Conservation (phyloP, 441 rosid species). For the Cnidoscolus chayamansa region DNA sequence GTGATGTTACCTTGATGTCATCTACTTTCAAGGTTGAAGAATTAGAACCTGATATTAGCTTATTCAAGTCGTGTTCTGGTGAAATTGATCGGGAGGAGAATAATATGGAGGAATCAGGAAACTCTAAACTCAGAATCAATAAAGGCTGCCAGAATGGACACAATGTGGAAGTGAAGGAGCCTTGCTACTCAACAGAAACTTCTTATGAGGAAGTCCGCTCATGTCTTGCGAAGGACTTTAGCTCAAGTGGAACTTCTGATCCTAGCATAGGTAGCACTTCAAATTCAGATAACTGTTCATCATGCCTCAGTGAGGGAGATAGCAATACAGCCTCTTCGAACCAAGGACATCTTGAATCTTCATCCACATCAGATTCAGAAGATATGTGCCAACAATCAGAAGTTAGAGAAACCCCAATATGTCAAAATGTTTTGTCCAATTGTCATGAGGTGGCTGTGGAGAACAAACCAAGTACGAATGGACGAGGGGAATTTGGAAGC, state of each 20-base stretch:
- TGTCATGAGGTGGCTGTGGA: conserved; percentile 36
- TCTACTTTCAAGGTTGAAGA: conserved; percentile 43
- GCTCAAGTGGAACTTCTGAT: conserved; percentile 38
- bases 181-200: conserved; percentile 31
- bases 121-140: conserved; percentile 23
- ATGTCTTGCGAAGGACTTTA: conserved; percentile 28
- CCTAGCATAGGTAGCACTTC: conserved; percentile 44
- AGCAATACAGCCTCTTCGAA: conserved; percentile 59
- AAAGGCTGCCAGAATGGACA: conserved; percentile 30
- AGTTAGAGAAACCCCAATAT: conserved; percentile 47
- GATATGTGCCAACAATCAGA: conserved; percentile 64
- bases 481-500: conserved; percentile 35
- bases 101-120: conserved; percentile 28
- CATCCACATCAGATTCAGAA: conserved; percentile 84
- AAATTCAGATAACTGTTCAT: conserved; percentile 77
- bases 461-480: conserved; percentile 31
- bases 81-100: conserved; percentile 34
- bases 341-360: conserved; percentile 60
- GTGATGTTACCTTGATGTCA: conserved; percentile 49
- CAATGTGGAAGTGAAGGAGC: conserved; percentile 29
- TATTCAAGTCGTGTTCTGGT: conserved; percentile 36
- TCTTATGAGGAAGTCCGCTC: conserved; percentile 33
- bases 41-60: conserved; percentile 26
- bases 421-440: conserved; percentile 41
- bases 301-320: conserved; percentile 80